These are phyloP conservation scores for Tribonema minus DNA, from an alignment of 108 stramenopile genomes.

Conservation along the genomic window DNA sequence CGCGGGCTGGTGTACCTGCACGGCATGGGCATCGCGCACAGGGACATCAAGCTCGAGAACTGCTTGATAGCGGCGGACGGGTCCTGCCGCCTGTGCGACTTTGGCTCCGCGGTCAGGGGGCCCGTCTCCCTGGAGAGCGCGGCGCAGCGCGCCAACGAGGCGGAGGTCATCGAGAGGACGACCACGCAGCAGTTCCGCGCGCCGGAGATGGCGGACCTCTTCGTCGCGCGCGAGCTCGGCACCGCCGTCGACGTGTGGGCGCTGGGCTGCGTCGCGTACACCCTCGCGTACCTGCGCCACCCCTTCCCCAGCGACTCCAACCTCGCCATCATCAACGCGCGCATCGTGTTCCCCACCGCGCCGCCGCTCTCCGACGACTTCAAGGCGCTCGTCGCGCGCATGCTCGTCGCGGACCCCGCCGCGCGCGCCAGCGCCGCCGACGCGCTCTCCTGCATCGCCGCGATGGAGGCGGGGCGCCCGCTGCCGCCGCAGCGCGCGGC, in stretches of 20 bases:
- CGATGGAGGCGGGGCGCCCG: too few species aligned
- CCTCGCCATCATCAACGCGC: conserved; percentile 75
- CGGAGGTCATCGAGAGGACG: conserved; percentile 80
- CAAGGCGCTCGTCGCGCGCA: conserved; percentile 4
- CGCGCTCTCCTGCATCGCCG: too few species aligned
- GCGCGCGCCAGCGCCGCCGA: neutral
- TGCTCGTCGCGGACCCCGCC: conserved; percentile 1
- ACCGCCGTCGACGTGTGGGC: conserved; percentile 87
- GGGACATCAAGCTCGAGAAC: conserved; percentile 63
- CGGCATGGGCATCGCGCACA: conserved; percentile 38
- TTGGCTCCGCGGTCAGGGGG: conserved; percentile 68
- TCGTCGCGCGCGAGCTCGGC: conserved; percentile 75
- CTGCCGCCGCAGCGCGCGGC: too few species aligned
- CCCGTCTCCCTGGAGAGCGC: conserved; percentile 72
- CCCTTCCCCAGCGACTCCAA: conserved; percentile 83
- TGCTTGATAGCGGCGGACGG: conserved; percentile 81
- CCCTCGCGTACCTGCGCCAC: conserved; percentile 72
- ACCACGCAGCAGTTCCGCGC: conserved; percentile 94
- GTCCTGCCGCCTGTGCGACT: conserved; percentile 84
- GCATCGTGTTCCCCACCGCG: conserved; percentile 10
- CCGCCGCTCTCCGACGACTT: neutral
- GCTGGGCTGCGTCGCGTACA: conserved; percentile 81
- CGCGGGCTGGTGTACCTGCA: conserved; percentile 62
- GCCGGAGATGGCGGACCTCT: conserved; percentile 93
- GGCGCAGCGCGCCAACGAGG: conserved; percentile 66